phyloP scores from a whole-genome alignment of 73 alveolate species.

The Tetrahymena borealis region DNA sequence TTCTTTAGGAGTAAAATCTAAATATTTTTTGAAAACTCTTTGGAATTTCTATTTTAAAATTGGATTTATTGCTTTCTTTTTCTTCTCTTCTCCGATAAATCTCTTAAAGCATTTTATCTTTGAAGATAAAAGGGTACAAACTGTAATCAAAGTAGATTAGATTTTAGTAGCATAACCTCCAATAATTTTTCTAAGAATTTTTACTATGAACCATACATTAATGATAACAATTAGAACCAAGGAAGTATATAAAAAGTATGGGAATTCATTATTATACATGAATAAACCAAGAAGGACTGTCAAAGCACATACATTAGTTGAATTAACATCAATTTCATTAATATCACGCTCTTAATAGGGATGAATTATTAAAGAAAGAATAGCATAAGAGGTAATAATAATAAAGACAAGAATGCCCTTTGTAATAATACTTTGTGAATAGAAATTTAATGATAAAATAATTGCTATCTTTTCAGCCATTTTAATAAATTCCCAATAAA shows the following conservation, averaged over 20 bases:
- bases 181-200: background rate
- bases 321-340: background rate
- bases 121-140: background rate
- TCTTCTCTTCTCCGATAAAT: background rate
- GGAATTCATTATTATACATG: background rate
- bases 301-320: background rate
- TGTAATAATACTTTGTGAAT: background rate
- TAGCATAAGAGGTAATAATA: background rate
- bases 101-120: background rate
- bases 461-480: slow-evolving; percentile 14
- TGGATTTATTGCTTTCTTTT: too few relatives aligned
- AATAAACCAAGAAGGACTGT: background rate
- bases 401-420: background rate
- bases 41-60: too few relatives aligned
- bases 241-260: background rate
- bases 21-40: too few relatives aligned
- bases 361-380: background rate
- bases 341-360: background rate
- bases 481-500: slow-evolving; percentile 23
- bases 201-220: background rate
- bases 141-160: background rate
- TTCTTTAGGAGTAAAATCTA: too few relatives aligned
- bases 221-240: background rate
- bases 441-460: background rate
- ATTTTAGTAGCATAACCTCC: background rate